Evolutionary conservation across 2,329 filamentous ascomycete genomes (phyloP), one percentile per base, ranked within the genome.

Genomic region (Monosporascus cannonballus): DNA sequence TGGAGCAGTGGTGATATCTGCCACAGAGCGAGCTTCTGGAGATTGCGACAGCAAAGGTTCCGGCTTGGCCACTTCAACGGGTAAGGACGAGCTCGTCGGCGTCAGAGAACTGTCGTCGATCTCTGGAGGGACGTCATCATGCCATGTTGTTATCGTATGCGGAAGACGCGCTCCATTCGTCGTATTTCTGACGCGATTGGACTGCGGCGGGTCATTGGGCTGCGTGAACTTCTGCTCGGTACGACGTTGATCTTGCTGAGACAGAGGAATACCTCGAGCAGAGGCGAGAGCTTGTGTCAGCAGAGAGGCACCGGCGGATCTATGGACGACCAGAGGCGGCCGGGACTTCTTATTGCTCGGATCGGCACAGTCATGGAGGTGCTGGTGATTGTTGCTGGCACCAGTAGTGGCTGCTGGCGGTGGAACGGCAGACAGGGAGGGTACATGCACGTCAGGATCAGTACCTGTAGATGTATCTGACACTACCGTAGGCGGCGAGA

Each of bases 201-300:
- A 50, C 55, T 54, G 58, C 46, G 38, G 54, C 37, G 56, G 51
- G 49, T 59, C 56, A 57, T 60, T 56, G 49, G 53, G 47, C 44
- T 59, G 55, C 48, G 51, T 42, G 42, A 56, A 49, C 53, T 59
- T 62, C 54, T 62, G 57, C 53, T 60, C 60, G 49, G 53, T 54
- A 50, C 54, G 63, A 50, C 59, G 65, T 49, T 63, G 57, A 27
- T 63, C 63, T 56, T 61, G 47, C 50, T 65, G 60, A 20, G 64
- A 58, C 50, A 60, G 59, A 48, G 63, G 67, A 48, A 81, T 79
- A 63, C 78, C 79, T 63, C 79, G 77, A 64, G 79, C 79, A 69
- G 78, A 79, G 65, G 79, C 79, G 66, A 83, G 71, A 64, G 79
- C 79, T 69, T 82, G 77, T 55, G 77, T 76, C 68, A 83, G 73